phyloP scores from a whole-genome alignment of 2,329 filamentous ascomycete genomes.

The Paecilomyces fulvus region DNA sequence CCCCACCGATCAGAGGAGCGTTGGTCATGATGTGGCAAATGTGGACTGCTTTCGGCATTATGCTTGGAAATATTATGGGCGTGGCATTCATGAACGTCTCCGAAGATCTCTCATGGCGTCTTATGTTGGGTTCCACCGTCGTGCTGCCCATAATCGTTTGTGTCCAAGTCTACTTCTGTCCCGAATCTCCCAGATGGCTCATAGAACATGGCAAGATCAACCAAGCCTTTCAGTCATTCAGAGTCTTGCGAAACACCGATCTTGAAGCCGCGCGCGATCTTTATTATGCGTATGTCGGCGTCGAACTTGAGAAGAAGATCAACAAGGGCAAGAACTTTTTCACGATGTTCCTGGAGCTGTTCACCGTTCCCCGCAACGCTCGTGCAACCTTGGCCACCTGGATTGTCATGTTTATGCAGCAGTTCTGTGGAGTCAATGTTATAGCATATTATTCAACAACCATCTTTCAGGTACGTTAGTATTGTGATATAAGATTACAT shows the following conservation, averaged over 20 bases:
- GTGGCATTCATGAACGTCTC: slow-evolving; percentile 37
- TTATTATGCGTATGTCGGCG: slow-evolving; percentile 50
- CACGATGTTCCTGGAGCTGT: slow-evolving; percentile 48
- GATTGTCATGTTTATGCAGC: slow-evolving; percentile 50
- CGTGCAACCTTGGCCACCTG: slow-evolving; percentile 49
- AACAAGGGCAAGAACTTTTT: slow-evolving; percentile 43
- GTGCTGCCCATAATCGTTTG: slow-evolving; percentile 52
- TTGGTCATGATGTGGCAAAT: slow-evolving; percentile 48
- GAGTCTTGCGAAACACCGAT: slow-evolving; percentile 39
- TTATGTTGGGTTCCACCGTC: slow-evolving; percentile 62
- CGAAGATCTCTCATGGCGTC: slow-evolving; percentile 53
- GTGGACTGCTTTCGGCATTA: slow-evolving; percentile 39
- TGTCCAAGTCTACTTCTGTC: slow-evolving; percentile 57
- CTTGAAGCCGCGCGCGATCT: slow-evolving; percentile 49
- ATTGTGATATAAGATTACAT: no score
- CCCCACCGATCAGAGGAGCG: slow-evolving; percentile 42
- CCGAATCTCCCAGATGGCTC: slow-evolving; percentile 45
- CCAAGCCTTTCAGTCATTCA: slow-evolving; percentile 44
- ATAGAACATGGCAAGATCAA: slow-evolving; percentile 40
- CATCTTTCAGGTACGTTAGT: slow-evolving; percentile 25
- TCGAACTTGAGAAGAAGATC: slow-evolving; percentile 52
- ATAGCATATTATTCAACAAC: slow-evolving; percentile 55
- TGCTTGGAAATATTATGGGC: slow-evolving; percentile 42
- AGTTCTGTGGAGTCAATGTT: slow-evolving; percentile 46
- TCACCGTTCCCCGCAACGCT: slow-evolving; percentile 54